A percentile compares a stretch with the other conserved stretches of the same genome.
These are phyloP conservation scores for Akebia trifoliata DNA, from an alignment of 164 flowering plant species.

Conservation along the genomic window DNA sequence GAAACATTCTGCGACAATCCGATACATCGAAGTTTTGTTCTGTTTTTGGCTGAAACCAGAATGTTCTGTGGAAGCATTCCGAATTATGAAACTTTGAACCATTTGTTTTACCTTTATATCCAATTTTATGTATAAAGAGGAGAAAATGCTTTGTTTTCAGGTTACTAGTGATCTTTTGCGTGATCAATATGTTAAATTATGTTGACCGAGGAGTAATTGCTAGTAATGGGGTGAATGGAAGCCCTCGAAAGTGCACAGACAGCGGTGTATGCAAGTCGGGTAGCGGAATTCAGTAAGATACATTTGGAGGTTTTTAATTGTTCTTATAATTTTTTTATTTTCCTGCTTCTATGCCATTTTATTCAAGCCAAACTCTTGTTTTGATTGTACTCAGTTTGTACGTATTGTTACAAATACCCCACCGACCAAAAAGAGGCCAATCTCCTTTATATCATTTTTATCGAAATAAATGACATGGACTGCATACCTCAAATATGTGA, in stretches of 20 bases:
- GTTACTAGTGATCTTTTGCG: conserved; percentile 63
- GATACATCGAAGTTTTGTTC: too few relatives aligned
- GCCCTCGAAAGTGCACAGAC: conserved; percentile 37
- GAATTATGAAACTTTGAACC: background rate
- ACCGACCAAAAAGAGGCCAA: too few relatives aligned
- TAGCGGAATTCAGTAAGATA: conserved; percentile 75
- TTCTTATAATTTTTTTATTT: background rate
- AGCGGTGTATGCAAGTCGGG: conserved; percentile 59
- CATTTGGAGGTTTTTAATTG: conserved; percentile 5
- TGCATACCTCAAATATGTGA: too few relatives aligned
- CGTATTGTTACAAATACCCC: too few relatives aligned
- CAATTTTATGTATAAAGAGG: background rate
- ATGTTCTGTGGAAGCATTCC: background rate
- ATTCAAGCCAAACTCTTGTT: too few relatives aligned
- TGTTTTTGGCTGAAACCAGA: background rate
- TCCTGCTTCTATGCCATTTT: too few relatives aligned
- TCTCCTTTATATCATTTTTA: too few relatives aligned
- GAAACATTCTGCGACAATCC: too few relatives aligned
- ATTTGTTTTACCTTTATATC: background rate
- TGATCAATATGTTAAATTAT: conserved; percentile 72
- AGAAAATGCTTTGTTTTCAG: conserved; percentile 27
- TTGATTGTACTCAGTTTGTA: too few relatives aligned
- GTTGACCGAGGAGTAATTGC: conserved; percentile 87
- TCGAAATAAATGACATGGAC: too few relatives aligned
- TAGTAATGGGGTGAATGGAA: conserved; percentile 89